Evolutionary conservation across 768 basidiomycete genomes (phyloP).

Genomic region (Phlebiopsis flavidoalba): DNA sequence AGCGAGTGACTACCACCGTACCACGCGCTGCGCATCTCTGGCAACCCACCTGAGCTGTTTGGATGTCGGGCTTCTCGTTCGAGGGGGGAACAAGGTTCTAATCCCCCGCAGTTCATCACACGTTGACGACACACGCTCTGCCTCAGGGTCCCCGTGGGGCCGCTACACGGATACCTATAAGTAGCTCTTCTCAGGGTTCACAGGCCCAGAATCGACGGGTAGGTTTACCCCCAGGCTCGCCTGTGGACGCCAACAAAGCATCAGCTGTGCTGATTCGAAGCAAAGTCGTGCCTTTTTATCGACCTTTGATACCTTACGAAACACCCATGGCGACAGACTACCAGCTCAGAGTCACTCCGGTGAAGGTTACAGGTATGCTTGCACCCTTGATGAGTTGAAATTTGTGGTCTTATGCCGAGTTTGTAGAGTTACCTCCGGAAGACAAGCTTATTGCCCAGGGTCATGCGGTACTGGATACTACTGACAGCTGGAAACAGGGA

Average conservation of each 20-base stretch:
- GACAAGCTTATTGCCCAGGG: slow-evolving; percentile 50
- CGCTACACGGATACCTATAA: not conserved
- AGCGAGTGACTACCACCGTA: not conserved
- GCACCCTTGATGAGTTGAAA: too few species aligned
- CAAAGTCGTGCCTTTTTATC: not conserved
- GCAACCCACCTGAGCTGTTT: not conserved
- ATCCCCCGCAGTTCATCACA: not conserved
- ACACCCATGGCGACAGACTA: slow-evolving; percentile 18
- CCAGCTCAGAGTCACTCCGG: slow-evolving; percentile 34
- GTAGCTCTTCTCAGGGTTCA: not conserved
- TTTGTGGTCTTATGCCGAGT: not conserved
- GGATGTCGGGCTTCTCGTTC: not conserved
- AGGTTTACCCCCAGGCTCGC: not conserved
- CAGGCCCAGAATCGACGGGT: not conserved
- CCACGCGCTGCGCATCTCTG: not conserved
- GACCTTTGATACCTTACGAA: not conserved
- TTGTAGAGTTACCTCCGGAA: slow-evolving; percentile 56
- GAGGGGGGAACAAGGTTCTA: too few species aligned
- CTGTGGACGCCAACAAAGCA: not conserved
- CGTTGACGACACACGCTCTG: not conserved
- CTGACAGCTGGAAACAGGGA: slow-evolving; percentile 59
- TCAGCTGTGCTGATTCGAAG: not conserved
- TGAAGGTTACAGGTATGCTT: slow-evolving; percentile 34
- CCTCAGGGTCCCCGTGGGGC: not conserved
- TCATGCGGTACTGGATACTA: slow-evolving; percentile 50